phyloP scores from a whole-genome alignment of 2,329 filamentous ascomycete species.

The Tolypocladium ovalisporum region DNA sequence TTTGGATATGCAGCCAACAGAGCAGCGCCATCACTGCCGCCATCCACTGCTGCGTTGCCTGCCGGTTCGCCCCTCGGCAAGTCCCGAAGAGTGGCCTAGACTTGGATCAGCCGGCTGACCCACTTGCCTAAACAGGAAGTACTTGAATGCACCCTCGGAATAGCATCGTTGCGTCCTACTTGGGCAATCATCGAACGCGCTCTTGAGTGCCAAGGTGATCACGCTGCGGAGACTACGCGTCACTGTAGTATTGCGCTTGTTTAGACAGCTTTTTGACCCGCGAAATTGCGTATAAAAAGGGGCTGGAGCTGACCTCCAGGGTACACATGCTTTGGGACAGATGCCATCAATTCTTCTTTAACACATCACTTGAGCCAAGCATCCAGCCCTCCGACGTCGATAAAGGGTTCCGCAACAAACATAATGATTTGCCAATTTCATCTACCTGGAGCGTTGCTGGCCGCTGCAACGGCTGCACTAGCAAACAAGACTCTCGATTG shows the following conservation, averaged over 20 bases:
- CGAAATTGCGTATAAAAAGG: not conserved
- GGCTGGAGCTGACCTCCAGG: not conserved
- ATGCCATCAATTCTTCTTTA: not conserved
- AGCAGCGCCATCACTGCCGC: no score
- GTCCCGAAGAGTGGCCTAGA: not conserved
- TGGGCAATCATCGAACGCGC: not conserved
- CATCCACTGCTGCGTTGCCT: no score
- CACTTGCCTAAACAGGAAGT: conserved; percentile 2
- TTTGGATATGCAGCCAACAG: no score
- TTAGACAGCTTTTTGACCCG: not conserved
- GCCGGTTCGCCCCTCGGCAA: not conserved
- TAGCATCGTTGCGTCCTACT: not conserved
- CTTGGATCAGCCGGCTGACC: not conserved
- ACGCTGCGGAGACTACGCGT: not conserved
- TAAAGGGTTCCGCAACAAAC: not conserved
- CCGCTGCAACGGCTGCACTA: not conserved
- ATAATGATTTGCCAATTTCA: not conserved
- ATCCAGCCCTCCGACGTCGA: not conserved
- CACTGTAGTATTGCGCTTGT: not conserved
- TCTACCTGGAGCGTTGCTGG: not conserved
- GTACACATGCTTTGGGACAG: not conserved
- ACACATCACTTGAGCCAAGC: not conserved
- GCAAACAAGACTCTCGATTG: conserved; percentile 3
- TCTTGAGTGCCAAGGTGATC: not conserved
- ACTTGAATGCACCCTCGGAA: not conserved